Percentiles rank a stretch among this genome's conserved stretches.
These are phyloP conservation scores for Wickerhamiella brachini DNA, from an alignment of 805 yeast species.

Conservation along the genomic window DNA sequence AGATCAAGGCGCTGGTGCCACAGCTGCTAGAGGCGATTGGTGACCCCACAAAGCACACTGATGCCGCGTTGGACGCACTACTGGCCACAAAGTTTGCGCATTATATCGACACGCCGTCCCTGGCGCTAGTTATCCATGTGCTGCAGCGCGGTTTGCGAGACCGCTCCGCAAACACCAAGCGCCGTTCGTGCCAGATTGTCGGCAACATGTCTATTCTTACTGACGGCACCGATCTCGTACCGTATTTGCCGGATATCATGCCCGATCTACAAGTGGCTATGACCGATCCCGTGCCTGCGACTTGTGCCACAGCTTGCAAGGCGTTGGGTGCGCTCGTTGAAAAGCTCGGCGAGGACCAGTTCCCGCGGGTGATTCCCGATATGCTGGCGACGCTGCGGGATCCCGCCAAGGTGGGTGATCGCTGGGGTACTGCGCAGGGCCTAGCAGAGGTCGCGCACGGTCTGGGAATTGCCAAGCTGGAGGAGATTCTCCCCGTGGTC, in stretches of 20 bases:
- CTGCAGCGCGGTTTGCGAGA: constrained; percentile 92
- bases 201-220: constrained; percentile 97
- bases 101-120: constrained; percentile 94
- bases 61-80: constrained; percentile 70
- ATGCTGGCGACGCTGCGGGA: constrained; percentile 65
- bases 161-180: constrained; percentile 82
- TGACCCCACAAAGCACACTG: constrained; percentile 86
- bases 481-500: constrained; percentile 73
- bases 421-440: constrained; percentile 95
- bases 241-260: constrained; percentile 66
- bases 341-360: constrained; percentile 87
- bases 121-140: constrained; percentile 88
- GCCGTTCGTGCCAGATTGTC: constrained; percentile 92
- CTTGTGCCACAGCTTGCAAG: constrained; percentile 94
- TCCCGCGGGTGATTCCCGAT: constrained; percentile 82
- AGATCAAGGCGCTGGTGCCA: constrained; percentile 86
- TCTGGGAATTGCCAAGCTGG: constrained; percentile 74
- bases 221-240: constrained; percentile 70
- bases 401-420: constrained; percentile 69
- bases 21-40: constrained; percentile 81
- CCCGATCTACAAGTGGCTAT: constrained; percentile 80
- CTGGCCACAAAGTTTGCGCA: constrained; percentile 90
- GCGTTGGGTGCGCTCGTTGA: constrained; percentile 94
- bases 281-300: constrained; percentile 97
- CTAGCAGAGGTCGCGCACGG: constrained; percentile 89